Percentiles rank a stretch among this genome's conserved stretches.
Conservation (phyloP, 2,329 filamentous ascomycete genomes). For the Nakataea oryzae region DNA sequence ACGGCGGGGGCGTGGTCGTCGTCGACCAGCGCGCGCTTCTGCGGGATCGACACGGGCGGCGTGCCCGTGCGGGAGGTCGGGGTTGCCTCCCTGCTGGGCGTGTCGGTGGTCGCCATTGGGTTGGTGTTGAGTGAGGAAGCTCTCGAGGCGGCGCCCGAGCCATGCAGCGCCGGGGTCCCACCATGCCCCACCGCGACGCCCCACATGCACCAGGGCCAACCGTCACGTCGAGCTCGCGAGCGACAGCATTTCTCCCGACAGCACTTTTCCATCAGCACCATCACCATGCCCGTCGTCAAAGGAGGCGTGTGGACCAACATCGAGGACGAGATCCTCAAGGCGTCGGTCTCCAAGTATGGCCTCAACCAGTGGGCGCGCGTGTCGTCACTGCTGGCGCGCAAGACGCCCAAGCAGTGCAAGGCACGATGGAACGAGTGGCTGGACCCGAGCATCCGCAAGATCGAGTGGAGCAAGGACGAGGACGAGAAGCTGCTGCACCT, state of each 20-base stretch:
- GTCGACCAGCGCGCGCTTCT: constrained; percentile 52
- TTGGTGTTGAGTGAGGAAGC: too few relatives aligned
- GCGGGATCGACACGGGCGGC: constrained; percentile 37
- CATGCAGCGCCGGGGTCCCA: too few relatives aligned
- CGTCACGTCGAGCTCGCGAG: too few relatives aligned
- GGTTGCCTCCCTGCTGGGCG: constrained; percentile 12
- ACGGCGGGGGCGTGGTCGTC: constrained; percentile 61
- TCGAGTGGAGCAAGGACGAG: constrained; percentile 97
- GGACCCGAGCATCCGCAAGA: constrained; percentile 94
- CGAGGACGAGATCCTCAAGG: constrained; percentile 95
- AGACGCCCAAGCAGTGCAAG: constrained; percentile 98
- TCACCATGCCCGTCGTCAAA: constrained; percentile 59
- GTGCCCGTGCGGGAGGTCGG: constrained; percentile 9
- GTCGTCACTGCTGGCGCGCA: constrained; percentile 90
- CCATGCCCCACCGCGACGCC: too few relatives aligned
- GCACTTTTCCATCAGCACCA: background rate
- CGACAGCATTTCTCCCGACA: background rate
- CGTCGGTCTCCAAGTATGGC: constrained; percentile 87
- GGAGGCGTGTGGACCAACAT: constrained; percentile 69
- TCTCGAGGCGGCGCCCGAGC: too few relatives aligned
- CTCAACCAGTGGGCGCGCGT: constrained; percentile 98
- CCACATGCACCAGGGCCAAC: too few relatives aligned
- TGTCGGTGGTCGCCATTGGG: constrained; percentile 13
- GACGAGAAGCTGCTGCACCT: constrained; percentile 95
- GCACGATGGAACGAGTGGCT: constrained; percentile 98